Conservation (phyloP, 2,329 filamentous ascomycete genomes). For the Fusarium sp. region DNA sequence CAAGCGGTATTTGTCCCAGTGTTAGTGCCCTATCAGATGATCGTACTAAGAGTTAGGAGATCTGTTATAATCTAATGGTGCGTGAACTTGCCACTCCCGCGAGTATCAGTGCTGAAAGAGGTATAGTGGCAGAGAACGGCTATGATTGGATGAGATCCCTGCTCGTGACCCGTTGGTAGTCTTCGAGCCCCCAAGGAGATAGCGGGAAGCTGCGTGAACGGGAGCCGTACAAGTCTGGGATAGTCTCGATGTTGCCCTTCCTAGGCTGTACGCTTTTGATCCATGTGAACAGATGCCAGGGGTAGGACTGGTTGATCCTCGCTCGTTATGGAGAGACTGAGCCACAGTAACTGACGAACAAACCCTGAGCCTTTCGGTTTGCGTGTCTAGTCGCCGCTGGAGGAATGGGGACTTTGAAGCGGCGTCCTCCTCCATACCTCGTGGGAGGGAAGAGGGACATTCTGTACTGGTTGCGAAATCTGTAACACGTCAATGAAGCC, state of each 20-base stretch:
- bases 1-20: too few relatives aligned
- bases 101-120: too few relatives aligned
- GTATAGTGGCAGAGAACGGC: too few relatives aligned
- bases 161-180: too few relatives aligned
- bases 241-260: slow-evolving; percentile 2
- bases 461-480: not conserved
- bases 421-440: not conserved
- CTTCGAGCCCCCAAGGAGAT: too few relatives aligned
- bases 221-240: not conserved
- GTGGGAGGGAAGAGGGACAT: slow-evolving; percentile 4
- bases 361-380: not conserved
- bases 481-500: not conserved
- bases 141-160: too few relatives aligned
- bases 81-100: too few relatives aligned
- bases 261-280: not conserved
- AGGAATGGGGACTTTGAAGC: slow-evolving; percentile 1
- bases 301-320: slow-evolving; percentile 6
- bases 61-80: too few relatives aligned
- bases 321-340: slow-evolving; percentile 17
- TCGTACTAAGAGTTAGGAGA: too few relatives aligned
- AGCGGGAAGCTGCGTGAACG: not conserved
- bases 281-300: slow-evolving; percentile 9
- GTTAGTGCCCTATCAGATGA: too few relatives aligned
- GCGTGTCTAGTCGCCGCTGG: not conserved
- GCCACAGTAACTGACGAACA: slow-evolving; percentile 16